Percentiles rank a stretch among this genome's conserved stretches.
phyloP scores from a whole-genome alignment of 1,284 basidiomycete genomes.

The Flammula alnicola region DNA sequence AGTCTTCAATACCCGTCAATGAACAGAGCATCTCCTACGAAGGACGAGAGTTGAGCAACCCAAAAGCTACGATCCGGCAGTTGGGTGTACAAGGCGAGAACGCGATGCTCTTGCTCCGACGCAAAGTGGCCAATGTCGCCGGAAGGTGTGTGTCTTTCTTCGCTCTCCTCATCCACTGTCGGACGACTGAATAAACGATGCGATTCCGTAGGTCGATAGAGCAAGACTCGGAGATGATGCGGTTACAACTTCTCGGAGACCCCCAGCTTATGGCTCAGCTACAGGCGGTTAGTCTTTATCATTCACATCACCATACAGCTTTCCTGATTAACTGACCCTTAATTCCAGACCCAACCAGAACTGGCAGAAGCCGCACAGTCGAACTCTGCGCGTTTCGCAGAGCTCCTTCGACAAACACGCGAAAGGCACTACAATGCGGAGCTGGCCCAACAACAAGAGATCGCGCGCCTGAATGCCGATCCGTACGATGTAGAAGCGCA shows the following conservation, averaged over 20 bases:
- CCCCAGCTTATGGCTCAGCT: slow-evolving; percentile 81
- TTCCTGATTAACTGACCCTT: not conserved
- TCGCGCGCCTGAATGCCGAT: slow-evolving; percentile 77
- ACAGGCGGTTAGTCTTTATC: slow-evolving; percentile 54
- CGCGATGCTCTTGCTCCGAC: slow-evolving; percentile 69
- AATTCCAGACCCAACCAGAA: slow-evolving; percentile 75
- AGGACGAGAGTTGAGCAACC: slow-evolving; percentile 64
- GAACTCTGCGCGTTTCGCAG: slow-evolving; percentile 75
- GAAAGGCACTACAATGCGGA: slow-evolving; percentile 60
- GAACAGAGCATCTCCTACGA: slow-evolving; percentile 77
- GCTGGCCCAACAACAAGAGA: slow-evolving; percentile 63
- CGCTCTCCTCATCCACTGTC: not conserved
- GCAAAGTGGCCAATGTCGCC: slow-evolving; percentile 57
- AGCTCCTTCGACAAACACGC: slow-evolving; percentile 70
- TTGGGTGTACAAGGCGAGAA: slow-evolving; percentile 62
- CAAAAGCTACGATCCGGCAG: slow-evolving; percentile 67
- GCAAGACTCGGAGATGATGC: slow-evolving; percentile 89
- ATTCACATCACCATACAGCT: slow-evolving; percentile 1
- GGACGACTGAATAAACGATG: slow-evolving; percentile 8
- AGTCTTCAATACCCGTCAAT: slow-evolving; percentile 71
- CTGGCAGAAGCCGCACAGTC: slow-evolving; percentile 73
- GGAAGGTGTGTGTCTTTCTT: slow-evolving; percentile 56
- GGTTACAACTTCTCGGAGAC: slow-evolving; percentile 86
- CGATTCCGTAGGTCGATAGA: slow-evolving; percentile 53
- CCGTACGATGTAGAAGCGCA: slow-evolving; percentile 94